A percentile compares a stretch with the other conserved stretches of the same genome.
Conservation (phyloP, 78 protist genomes). For the Dictyostelium brefeldianum region DNA sequence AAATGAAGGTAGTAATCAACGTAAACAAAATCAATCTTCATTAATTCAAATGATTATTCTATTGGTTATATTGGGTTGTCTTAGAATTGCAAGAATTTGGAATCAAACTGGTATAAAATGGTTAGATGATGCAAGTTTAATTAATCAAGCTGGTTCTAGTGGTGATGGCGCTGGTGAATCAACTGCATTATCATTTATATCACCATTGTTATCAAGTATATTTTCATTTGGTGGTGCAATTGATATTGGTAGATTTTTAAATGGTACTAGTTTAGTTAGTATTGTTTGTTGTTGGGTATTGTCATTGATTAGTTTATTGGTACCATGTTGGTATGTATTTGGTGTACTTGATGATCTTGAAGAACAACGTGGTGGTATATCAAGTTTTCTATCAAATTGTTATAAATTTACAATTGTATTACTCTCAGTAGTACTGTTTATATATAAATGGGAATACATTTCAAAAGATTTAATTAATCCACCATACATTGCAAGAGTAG, state of each 20-base stretch:
- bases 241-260: constrained; percentile 58
- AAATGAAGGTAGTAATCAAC: neutral
- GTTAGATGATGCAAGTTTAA: constrained; percentile 57
- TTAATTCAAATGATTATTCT: constrained; percentile 34
- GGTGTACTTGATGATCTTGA: constrained; percentile 42
- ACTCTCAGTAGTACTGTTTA: constrained; percentile 24
- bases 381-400: neutral
- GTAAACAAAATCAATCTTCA: neutral
- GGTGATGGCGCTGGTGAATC: too few relatives aligned
- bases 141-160: neutral
- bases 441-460: constrained; percentile 69
- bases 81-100: constrained; percentile 77
- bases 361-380: constrained; percentile 48
- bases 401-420: constrained; percentile 32
- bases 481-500: constrained; percentile 54
- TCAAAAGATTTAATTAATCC: neutral
- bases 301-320: constrained; percentile 15
- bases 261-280: neutral
- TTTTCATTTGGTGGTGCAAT: neutral
- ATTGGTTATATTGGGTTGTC: constrained; percentile 39
- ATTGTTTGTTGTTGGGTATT: neutral
- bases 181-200: too few relatives aligned
- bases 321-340: constrained; percentile 42
- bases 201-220: too few relatives aligned
- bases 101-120: constrained; percentile 89